Base-by-base conservation (phyloP, 2,329 filamentous ascomycete species). In the Fonsecaea nubica region DNA sequence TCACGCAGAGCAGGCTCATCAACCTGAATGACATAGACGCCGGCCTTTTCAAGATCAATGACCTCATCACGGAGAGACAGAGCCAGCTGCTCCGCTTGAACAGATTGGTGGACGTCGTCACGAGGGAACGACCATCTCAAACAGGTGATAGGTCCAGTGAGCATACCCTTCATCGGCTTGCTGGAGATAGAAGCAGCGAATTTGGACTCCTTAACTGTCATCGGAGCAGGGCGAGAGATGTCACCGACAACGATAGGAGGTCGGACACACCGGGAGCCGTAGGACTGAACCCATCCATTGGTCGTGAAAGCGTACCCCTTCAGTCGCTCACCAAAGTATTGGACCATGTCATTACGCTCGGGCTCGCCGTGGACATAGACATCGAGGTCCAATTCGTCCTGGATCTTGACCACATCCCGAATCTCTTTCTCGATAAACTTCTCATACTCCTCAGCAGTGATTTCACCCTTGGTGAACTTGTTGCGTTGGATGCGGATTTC, bases 161-260 rank as follows among this genome's bases (percentile, higher is more conserved):
- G 89, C 95, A 99, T 99, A 81, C 95, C 95, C 92, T 99, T 99
- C 95, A 99, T 98, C 83, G 95, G 93, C 89, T 97, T 98, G 86
- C 91, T 94, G 80, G 93, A 94, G 81, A 97, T 88, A 64, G 91
- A 93, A 71, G 93, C 94, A 74, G 95, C 95, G 84, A 97, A 99
- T 87, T 98, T 97, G 83, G 92, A 96, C 88, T 99, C 95, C 91
- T 99, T 99, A 84, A 99, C 95, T 68, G 95, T 97, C 95, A 99
- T 99, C 74, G 95, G 91, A 74, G 89, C 90, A 73, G 95, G 95
- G 75, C 95, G 94, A 71, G 94, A 98, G 82, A 99, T 94, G 81
- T 99, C 95, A 83, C 95, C 95, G 76, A 98, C 95, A 77, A 99
- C 92, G 84, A 99, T 99, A 71, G 95, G 95, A 75, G 95, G 95